Evolutionary conservation across 306 rosid species (phyloP), one percentile per base, ranked within the genome.

Genomic region (Geum urbanum): DNA sequence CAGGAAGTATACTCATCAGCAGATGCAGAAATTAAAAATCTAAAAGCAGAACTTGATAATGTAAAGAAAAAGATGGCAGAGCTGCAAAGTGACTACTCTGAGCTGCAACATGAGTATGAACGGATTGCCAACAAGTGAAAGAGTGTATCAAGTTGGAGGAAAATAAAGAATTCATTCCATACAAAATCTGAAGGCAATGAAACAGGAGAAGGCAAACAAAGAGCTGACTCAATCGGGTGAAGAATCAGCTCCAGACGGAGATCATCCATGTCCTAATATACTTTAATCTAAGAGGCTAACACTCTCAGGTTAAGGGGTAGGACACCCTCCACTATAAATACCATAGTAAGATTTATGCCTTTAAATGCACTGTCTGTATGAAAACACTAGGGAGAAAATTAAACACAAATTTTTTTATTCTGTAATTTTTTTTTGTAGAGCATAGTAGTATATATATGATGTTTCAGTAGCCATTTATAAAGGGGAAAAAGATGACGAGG

Each of bases 31-130:
- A 76, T 84, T 63, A 74, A 87, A 76, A 63, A 75, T 66, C 92
- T 94, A 52, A 94, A 80, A 80, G 74, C 68, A 54, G 95, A 91
- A 77, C 95, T 94, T 52, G 92, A 91, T 63, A 80, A 74, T 66
- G 89, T 86, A 40, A 91, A 80, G 85, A 69, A 73, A 54, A 72
- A 70, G 65, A 91, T 88, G 96, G 78, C 75, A 64, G 91, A 80
- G 77, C 77, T 91, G 80, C 97, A 87, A 67, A 80, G 61, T 9
- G 92, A 95, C 80, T 91, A 95, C 75, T 81, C 83, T 39, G 91
- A 86, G 70, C 83, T 95, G 74, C 95, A 89, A 73, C 81, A 68
- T 57, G 95, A 91, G 72, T 83, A 91, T 73, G 92, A 75, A 77
- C 91, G 79, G 79, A 51, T 80, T 70, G 70, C 72, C 67, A 80